phyloP scores from a whole-genome alignment of 352 stramenopile species.

The Phytophthora quininea region DNA sequence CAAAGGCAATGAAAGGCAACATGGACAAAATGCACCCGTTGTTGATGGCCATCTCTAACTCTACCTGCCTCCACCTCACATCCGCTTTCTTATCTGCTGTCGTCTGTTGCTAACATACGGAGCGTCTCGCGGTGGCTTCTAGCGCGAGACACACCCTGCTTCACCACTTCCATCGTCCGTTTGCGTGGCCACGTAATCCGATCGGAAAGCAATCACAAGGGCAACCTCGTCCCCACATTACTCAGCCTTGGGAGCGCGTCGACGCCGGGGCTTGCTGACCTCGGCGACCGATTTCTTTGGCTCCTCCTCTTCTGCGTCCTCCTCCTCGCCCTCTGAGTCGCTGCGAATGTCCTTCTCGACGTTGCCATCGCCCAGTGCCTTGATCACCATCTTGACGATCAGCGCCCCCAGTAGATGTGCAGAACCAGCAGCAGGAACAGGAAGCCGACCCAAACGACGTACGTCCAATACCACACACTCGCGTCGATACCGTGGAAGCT shows the following conservation, averaged over 20 bases:
- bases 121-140: conserved; percentile 5
- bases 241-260: conserved; percentile 72
- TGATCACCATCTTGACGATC: conserved; percentile 79
- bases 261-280: conserved; percentile 53
- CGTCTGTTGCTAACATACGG: conserved; percentile 34
- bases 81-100: conserved; percentile 2
- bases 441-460: conserved; percentile 59
- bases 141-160: conserved; percentile 13
- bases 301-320: conserved; percentile 25
- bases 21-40: no score
- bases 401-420: conserved; percentile 81
- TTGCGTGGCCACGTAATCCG: conserved; percentile 16
- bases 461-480: conserved; percentile 63
- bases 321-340: conserved; percentile 72
- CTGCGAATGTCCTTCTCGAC: conserved; percentile 86
- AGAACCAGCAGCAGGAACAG: conserved; percentile 66
- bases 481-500: conserved; percentile 42
- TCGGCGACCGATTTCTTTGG: conserved; percentile 21
- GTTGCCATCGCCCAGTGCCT: conserved; percentile 64
- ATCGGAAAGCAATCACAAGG: conserved; percentile 21
- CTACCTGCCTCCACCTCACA: conserved; percentile 30
- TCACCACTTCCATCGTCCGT: background rate
- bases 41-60: conserved; percentile 20
- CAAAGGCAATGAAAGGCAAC: no score
- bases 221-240: conserved; percentile 27